A percentile compares a stretch with the other conserved stretches of the same genome.
These are phyloP conservation scores for Russula virescens DNA, from an alignment of 768 basidiomycete genomes.

Conservation along the genomic window DNA sequence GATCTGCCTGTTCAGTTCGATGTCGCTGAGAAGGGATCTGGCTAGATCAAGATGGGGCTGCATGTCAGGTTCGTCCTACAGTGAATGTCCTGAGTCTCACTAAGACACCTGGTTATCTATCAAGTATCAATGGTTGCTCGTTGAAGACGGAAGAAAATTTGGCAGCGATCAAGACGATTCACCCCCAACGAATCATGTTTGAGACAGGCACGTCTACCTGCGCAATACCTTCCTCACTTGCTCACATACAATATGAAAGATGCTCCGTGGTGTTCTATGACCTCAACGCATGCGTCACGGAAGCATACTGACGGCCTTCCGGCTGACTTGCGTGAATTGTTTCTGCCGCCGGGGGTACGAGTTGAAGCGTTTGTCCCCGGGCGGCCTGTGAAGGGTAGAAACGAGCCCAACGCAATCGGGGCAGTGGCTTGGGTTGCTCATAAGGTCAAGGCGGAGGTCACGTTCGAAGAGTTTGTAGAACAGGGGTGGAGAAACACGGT, in stretches of 20 bases:
- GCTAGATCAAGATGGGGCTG: slow-evolving; percentile 67
- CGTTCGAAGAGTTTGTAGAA: slow-evolving; percentile 51
- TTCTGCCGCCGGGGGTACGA: slow-evolving; percentile 46
- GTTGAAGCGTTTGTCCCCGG: slow-evolving; percentile 55
- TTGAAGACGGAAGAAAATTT: slow-evolving; percentile 69
- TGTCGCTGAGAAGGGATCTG: neutral
- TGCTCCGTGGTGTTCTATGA: slow-evolving; percentile 70
- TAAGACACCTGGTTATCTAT: neutral
- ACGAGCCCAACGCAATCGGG: slow-evolving; percentile 63
- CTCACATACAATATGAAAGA: slow-evolving; percentile 35
- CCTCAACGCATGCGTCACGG: slow-evolving; percentile 58
- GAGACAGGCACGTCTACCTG: slow-evolving; percentile 54
- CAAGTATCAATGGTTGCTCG: slow-evolving; percentile 68
- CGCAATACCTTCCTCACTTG: neutral
- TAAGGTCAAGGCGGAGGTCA: slow-evolving; percentile 38
- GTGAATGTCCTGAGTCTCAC: neutral
- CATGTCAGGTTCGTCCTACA: slow-evolving; percentile 44
- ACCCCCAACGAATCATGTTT: slow-evolving; percentile 54
- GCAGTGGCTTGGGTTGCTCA: slow-evolving; percentile 70
- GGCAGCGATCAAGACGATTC: slow-evolving; percentile 48
- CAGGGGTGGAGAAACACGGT: slow-evolving; percentile 60
- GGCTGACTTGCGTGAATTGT: slow-evolving; percentile 39
- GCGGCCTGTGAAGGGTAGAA: slow-evolving; percentile 67
- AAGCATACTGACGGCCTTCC: slow-evolving; percentile 45
- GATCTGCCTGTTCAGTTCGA: neutral